A percentile compares a stretch with the other conserved stretches of the same genome.
Evolutionary conservation across 306 rosid species (phyloP).

Genomic region (Astragalus glycyphyllos): DNA sequence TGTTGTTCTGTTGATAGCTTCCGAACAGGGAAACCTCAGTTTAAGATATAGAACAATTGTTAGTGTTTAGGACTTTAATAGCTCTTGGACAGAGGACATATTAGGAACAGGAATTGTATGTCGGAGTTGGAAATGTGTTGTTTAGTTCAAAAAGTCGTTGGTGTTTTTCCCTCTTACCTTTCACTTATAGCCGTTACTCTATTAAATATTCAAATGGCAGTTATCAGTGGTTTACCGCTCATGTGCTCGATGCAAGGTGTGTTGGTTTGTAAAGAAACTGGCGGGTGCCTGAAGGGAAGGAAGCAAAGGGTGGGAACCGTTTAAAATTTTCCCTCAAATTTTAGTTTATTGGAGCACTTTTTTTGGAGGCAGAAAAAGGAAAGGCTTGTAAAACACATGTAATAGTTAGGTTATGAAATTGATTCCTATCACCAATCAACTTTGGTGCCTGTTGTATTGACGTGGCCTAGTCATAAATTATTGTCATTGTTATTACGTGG

Average conservation of each 20-base stretch:
- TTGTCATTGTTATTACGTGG: constrained; percentile 36
- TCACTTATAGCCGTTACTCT: constrained; percentile 69
- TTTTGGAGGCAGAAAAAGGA: constrained; percentile 46
- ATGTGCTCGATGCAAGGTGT: constrained; percentile 38
- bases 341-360: constrained; percentile 45
- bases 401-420: constrained; percentile 37
- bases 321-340: background rate
- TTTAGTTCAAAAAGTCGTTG: constrained; percentile 72
- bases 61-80: constrained; percentile 60
- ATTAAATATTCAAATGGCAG: constrained; percentile 69
- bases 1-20: constrained; percentile 50
- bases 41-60: constrained; percentile 47
- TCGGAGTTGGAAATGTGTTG: constrained; percentile 62
- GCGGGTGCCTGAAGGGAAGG: constrained; percentile 67
- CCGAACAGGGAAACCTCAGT: constrained; percentile 62
- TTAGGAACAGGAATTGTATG: constrained; percentile 54
- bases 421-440: constrained; percentile 44
- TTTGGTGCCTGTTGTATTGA: constrained; percentile 44
- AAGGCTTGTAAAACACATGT: constrained; percentile 49
- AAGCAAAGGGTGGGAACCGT: constrained; percentile 42
- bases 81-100: constrained; percentile 60
- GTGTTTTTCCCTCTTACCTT: constrained; percentile 52
- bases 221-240: constrained; percentile 65
- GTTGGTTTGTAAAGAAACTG: constrained; percentile 46
- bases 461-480: constrained; percentile 47